Evolutionary conservation across 345 rosid genomes (phyloP).

Genomic region (Aurinia saxatilis): DNA sequence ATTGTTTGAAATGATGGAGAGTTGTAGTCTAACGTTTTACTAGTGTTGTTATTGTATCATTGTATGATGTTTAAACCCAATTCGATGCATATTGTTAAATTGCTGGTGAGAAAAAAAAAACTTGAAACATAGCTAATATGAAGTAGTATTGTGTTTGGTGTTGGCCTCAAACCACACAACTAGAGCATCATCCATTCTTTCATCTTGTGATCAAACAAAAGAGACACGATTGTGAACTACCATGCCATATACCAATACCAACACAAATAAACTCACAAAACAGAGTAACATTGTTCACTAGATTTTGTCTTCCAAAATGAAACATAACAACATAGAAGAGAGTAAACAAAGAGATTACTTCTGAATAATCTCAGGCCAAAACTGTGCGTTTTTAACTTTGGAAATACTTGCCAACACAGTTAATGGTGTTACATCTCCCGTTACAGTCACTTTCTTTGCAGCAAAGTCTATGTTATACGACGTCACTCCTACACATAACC

Average conservation of each 20-base stretch:
- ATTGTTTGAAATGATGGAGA: too few relatives aligned
- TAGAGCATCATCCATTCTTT: too few relatives aligned
- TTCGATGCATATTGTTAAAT: too few relatives aligned
- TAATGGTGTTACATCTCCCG: conserved; percentile 72
- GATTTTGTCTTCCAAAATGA: neutral
- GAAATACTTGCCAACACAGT: conserved; percentile 70
- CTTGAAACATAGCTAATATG: too few relatives aligned
- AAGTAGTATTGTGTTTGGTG: too few relatives aligned
- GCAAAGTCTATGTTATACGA: conserved; percentile 80
- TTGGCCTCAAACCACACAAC: too few relatives aligned
- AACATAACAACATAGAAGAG: neutral
- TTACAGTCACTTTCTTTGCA: conserved; percentile 85
- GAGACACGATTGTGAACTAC: neutral
- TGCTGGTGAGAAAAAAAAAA: too few relatives aligned
- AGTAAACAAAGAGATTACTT: conserved; percentile 9
- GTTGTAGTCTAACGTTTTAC: too few relatives aligned
- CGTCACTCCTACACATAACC: conserved; percentile 56
- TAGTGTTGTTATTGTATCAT: too few relatives aligned
- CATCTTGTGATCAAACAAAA: too few relatives aligned
- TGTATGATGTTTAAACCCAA: too few relatives aligned
- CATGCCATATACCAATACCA: neutral
- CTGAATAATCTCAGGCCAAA: conserved; percentile 48
- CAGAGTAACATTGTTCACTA: neutral
- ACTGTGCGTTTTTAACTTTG: conserved; percentile 82
- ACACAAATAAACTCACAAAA: neutral